Percentiles rank a stretch among this genome's conserved stretches.
phyloP scores from a whole-genome alignment of 2,329 filamentous ascomycete species.

The Stagonosporopsis chrysanthemi region DNA sequence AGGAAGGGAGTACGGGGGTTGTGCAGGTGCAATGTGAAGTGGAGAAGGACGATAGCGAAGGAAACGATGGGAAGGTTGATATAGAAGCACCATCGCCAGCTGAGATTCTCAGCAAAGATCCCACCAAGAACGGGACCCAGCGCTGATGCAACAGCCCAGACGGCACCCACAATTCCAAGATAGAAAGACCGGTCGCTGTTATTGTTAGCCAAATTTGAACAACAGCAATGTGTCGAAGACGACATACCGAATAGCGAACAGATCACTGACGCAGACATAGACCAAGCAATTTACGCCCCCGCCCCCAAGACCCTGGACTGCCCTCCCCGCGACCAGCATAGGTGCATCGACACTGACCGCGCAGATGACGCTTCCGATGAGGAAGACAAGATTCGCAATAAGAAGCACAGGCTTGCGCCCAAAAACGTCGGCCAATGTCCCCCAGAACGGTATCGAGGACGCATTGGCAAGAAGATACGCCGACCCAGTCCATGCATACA shows the following conservation, averaged over 20 bases:
- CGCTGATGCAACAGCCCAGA: conserved; percentile 64
- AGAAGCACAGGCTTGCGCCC: conserved; percentile 48
- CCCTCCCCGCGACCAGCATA: conserved; percentile 62
- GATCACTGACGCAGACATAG: conserved; percentile 62
- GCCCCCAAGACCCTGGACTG: conserved; percentile 62
- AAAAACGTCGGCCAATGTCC: conserved; percentile 50
- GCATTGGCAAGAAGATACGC: conserved; percentile 50
- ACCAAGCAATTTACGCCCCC: conserved; percentile 62
- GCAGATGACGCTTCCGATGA: conserved; percentile 59
- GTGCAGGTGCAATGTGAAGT: conserved; percentile 62
- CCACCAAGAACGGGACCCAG: conserved; percentile 63
- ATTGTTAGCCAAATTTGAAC: background rate
- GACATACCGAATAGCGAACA: conserved; percentile 55
- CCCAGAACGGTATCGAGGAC: conserved; percentile 52
- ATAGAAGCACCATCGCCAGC: conserved; percentile 62
- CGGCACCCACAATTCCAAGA: conserved; percentile 59
- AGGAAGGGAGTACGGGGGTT: conserved; percentile 58
- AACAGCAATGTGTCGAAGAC: too few species aligned
- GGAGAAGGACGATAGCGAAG: conserved; percentile 56
- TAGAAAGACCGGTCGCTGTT: conserved; percentile 56
- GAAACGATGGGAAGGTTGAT: conserved; percentile 58
- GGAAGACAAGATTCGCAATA: conserved; percentile 54
- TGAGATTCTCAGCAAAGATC: conserved; percentile 54
- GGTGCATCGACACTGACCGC: conserved; percentile 57
- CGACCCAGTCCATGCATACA: conserved; percentile 79